These are phyloP conservation scores for Rosa rugosa DNA, from an alignment of 306 rosid species.

Conservation along the genomic window DNA sequence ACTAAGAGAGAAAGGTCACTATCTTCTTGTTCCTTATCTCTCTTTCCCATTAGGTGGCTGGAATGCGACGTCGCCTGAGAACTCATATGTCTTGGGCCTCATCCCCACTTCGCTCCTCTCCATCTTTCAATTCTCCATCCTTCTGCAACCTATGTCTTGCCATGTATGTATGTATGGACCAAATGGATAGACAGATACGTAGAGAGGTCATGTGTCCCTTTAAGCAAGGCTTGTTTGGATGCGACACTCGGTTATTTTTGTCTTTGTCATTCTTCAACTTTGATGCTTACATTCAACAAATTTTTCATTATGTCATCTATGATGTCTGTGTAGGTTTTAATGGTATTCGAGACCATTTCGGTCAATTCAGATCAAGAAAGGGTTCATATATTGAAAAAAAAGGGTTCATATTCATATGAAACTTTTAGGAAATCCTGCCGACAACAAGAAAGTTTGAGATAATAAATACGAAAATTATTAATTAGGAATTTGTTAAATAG, in stretches of 20 bases:
- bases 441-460: not conserved
- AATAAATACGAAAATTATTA: not conserved
- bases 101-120: slow-evolving; percentile 11
- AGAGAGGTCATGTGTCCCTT: slow-evolving; percentile 32
- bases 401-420: not conserved
- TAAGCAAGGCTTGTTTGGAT: slow-evolving; percentile 32
- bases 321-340: not conserved
- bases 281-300: slow-evolving; percentile 14
- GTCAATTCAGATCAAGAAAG: not conserved
- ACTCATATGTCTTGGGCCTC: slow-evolving; percentile 45
- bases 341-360: slow-evolving; percentile 2
- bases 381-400: not conserved
- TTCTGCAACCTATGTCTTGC: slow-evolving; percentile 18
- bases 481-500: no score
- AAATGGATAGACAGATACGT: slow-evolving; percentile 20
- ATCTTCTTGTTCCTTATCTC: slow-evolving; percentile 61
- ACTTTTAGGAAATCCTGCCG: slow-evolving; percentile 3
- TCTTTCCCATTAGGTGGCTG: slow-evolving; percentile 50
- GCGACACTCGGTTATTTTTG: slow-evolving; percentile 23
- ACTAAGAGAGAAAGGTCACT: slow-evolving; percentile 46
- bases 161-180: slow-evolving; percentile 32
- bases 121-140: slow-evolving; percentile 23
- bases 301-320: not conserved
- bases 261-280: slow-evolving; percentile 22
- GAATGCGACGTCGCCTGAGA: slow-evolving; percentile 54